These are phyloP conservation scores for Candida pseudoviswanathii DNA, from an alignment of 1,139 yeast species.

Conservation along the genomic window DNA sequence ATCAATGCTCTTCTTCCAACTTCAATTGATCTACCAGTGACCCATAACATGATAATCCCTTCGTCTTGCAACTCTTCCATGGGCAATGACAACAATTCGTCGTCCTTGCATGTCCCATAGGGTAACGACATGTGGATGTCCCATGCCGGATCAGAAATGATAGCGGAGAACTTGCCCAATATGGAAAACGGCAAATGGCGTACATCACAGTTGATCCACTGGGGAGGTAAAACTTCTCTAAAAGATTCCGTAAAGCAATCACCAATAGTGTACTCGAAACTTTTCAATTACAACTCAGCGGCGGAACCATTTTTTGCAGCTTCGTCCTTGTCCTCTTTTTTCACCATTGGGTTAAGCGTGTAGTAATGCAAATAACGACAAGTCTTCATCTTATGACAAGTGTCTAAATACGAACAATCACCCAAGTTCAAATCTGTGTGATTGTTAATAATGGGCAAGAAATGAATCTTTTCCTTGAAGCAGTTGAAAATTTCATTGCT, in stretches of 20 bases:
- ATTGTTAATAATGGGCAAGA: conserved; percentile 56
- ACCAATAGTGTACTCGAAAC: conserved; percentile 55
- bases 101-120: conserved; percentile 74
- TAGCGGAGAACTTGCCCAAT: conserved; percentile 83
- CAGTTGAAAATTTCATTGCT: conserved; percentile 41
- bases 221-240: conserved; percentile 53
- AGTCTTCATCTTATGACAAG: conserved; percentile 81
- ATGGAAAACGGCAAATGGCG: conserved; percentile 65
- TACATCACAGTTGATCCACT: conserved; percentile 88
- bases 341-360: conserved; percentile 51
- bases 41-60: conserved; percentile 87
- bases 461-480: conserved; percentile 54
- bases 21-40: conserved; percentile 90
- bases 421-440: conserved; percentile 72
- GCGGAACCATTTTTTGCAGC: conserved; percentile 1
- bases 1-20: conserved; percentile 74
- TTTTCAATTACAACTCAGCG: neutral
- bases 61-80: conserved; percentile 74
- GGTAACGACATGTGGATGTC: conserved; percentile 83
- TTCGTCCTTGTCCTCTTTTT: neutral
- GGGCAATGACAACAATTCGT: conserved; percentile 67
- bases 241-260: conserved; percentile 48
- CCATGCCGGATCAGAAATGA: conserved; percentile 93
- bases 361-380: conserved; percentile 85
- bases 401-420: conserved; percentile 91